Conservation (phyloP, 208 protist species). For the Crithidia mellificae region DNA sequence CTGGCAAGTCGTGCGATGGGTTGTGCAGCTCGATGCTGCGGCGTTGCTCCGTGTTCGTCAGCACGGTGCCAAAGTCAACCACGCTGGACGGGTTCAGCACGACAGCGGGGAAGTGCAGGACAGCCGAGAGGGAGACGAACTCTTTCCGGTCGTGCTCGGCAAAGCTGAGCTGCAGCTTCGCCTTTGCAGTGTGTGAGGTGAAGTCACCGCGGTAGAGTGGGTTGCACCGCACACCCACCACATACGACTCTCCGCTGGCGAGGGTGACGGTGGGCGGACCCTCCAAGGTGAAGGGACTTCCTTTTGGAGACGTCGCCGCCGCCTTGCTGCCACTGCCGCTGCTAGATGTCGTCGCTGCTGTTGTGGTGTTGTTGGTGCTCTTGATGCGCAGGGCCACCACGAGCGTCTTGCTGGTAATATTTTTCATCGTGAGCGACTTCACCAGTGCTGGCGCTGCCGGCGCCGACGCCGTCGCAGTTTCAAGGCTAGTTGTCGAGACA, state of each 20-base stretch:
- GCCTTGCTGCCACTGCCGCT: neutral
- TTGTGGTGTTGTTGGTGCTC: constrained; percentile 4
- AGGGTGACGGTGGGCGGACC: constrained; percentile 63
- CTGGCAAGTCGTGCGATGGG: constrained; percentile 66
- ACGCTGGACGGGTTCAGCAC: constrained; percentile 49
- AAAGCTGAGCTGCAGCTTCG: constrained; percentile 82
- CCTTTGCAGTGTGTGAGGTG: constrained; percentile 74
- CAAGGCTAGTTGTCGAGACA: neutral
- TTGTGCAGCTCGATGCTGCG: constrained; percentile 82
- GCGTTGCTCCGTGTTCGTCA: constrained; percentile 90
- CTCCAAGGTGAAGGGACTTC: constrained; percentile 75
- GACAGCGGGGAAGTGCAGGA: constrained; percentile 91
- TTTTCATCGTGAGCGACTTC: constrained; percentile 89
- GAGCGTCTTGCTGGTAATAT: constrained; percentile 84
- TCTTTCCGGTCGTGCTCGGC: constrained; percentile 90
- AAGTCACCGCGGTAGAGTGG: constrained; percentile 80
- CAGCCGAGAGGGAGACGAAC: constrained; percentile 72
- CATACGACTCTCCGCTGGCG: constrained; percentile 67
- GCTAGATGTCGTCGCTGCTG: neutral
- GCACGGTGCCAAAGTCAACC: constrained; percentile 93
- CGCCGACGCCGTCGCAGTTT: neutral
- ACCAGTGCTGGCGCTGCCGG: constrained; percentile 20
- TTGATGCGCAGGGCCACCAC: constrained; percentile 62
- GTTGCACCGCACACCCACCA: constrained; percentile 88
- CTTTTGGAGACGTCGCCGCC: constrained; percentile 13